Conservation (phyloP, 768 basidiomycete genomes). For the Amanita rubescens region DNA sequence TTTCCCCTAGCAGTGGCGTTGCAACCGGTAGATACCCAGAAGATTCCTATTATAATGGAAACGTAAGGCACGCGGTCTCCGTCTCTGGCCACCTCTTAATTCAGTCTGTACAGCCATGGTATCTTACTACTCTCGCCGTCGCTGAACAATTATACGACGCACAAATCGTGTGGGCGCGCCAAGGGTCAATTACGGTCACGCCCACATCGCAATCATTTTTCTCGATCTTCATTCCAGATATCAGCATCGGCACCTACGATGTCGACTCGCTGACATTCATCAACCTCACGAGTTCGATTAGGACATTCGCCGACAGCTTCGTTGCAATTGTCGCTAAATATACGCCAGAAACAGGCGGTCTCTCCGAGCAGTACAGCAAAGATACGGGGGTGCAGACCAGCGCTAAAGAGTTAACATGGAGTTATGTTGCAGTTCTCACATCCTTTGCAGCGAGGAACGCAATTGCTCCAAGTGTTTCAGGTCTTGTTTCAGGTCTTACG, state of each 20-base stretch:
- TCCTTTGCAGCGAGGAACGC: conserved; percentile 47
- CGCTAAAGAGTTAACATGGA: conserved; percentile 69
- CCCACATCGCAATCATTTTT: conserved; percentile 63
- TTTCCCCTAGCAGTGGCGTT: conserved; percentile 44
- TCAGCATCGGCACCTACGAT: conserved; percentile 45
- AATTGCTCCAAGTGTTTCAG: conserved; percentile 48
- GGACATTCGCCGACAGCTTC: conserved; percentile 61
- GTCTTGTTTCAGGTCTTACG: conserved; percentile 48
- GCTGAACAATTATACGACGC: conserved; percentile 75
- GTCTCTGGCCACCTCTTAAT: neutral
- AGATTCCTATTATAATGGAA: conserved; percentile 64
- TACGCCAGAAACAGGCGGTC: conserved; percentile 53
- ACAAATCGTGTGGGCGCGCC: conserved; percentile 52
- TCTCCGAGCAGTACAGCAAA: conserved; percentile 58
- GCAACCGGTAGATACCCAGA: conserved; percentile 75
- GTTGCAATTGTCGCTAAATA: conserved; percentile 46
- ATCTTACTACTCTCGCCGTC: conserved; percentile 62
- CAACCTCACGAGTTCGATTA: conserved; percentile 39
- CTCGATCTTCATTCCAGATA: conserved; percentile 42
- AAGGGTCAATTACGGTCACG: conserved; percentile 47
- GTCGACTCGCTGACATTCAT: conserved; percentile 39
- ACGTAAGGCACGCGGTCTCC: conserved; percentile 36
- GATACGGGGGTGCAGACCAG: conserved; percentile 44
- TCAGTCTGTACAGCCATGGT: conserved; percentile 52
- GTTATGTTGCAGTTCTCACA: conserved; percentile 64